These are phyloP conservation scores for Avena sativa DNA, from an alignment of 176 grass and related monocot species.

Conservation along the genomic window DNA sequence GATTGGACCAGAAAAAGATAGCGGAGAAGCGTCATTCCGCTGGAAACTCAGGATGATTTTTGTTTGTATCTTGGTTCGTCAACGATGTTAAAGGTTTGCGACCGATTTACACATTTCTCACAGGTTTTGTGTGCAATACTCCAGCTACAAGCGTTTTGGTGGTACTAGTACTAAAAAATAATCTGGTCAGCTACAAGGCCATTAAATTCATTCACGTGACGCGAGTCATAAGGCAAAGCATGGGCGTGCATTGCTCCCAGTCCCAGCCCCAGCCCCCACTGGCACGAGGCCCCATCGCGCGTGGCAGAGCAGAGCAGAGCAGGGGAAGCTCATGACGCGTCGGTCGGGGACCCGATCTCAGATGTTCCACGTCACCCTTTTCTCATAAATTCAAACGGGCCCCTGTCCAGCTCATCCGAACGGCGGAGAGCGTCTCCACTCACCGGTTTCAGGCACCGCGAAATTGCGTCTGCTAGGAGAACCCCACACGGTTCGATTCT, in stretches of 20 bases:
- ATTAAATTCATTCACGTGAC: slow-evolving; percentile 16
- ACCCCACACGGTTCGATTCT: not conserved
- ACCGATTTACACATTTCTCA: too few relatives aligned
- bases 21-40: not conserved
- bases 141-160: too few relatives aligned
- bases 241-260: slow-evolving; percentile 18
- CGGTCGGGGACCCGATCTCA: not conserved
- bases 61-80: too few relatives aligned
- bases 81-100: too few relatives aligned
- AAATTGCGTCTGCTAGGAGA: not conserved
- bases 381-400: not conserved
- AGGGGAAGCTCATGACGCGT: slow-evolving; percentile 44
- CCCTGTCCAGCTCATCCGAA: slow-evolving; percentile 2
- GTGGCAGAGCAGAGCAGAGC: slow-evolving; percentile 24
- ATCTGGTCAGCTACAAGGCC: not conserved
- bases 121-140: too few relatives aligned
- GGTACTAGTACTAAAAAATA: too few relatives aligned
- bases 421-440: slow-evolving; percentile 8
- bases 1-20: not conserved
- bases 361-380: not conserved
- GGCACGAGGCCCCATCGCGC: slow-evolving; percentile 16
- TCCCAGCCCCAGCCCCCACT: not conserved
- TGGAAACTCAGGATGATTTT: slow-evolving; percentile 15
- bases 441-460: not conserved
- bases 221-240: slow-evolving; percentile 30